phyloP scores from a whole-genome alignment of 1,139 yeast species.

The Scheffersomyces titani region DNA sequence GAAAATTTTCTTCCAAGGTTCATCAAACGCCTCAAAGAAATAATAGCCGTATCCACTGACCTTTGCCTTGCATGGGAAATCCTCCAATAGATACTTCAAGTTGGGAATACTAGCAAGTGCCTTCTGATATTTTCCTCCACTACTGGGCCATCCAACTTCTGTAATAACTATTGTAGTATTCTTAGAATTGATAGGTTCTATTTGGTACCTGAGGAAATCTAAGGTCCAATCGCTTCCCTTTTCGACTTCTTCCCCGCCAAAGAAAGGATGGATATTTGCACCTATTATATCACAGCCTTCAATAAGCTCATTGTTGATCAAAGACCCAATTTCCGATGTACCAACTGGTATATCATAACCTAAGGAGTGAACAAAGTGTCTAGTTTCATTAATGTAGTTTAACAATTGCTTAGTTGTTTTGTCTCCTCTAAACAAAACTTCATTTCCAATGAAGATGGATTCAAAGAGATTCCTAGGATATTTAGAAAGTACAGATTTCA shows the following conservation, averaged over 20 bases:
- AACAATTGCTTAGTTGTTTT: slow-evolving; percentile 38
- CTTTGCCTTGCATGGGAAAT: slow-evolving; percentile 54
- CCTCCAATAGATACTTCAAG: slow-evolving; percentile 49
- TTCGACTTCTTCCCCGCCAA: slow-evolving; percentile 57
- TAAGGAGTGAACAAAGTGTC: slow-evolving; percentile 32
- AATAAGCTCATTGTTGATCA: slow-evolving; percentile 34
- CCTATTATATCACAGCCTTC: slow-evolving; percentile 57
- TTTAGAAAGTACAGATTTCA: slow-evolving; percentile 41
- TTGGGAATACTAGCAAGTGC: slow-evolving; percentile 50
- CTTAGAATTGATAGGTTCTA: slow-evolving; percentile 28
- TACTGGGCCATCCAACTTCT: slow-evolving; percentile 74
- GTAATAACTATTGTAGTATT: slow-evolving; percentile 46
- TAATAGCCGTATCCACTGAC: slow-evolving; percentile 49
- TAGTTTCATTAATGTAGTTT: slow-evolving; percentile 44
- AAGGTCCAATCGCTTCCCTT: slow-evolving; percentile 56
- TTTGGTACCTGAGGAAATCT: slow-evolving; percentile 47
- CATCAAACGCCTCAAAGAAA: slow-evolving; percentile 73
- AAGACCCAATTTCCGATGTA: slow-evolving; percentile 56
- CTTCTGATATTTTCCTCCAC: slow-evolving; percentile 51
- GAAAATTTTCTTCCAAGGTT: slow-evolving; percentile 64
- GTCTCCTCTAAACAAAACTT: slow-evolving; percentile 60
- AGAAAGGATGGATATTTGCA: slow-evolving; percentile 69
- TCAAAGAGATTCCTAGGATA: slow-evolving; percentile 53
- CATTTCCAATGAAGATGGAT: slow-evolving; percentile 61
- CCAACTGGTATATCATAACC: slow-evolving; percentile 50